These are phyloP conservation scores for Candida golubevii DNA, from an alignment of 805 yeast genomes.

Conservation along the genomic window DNA sequence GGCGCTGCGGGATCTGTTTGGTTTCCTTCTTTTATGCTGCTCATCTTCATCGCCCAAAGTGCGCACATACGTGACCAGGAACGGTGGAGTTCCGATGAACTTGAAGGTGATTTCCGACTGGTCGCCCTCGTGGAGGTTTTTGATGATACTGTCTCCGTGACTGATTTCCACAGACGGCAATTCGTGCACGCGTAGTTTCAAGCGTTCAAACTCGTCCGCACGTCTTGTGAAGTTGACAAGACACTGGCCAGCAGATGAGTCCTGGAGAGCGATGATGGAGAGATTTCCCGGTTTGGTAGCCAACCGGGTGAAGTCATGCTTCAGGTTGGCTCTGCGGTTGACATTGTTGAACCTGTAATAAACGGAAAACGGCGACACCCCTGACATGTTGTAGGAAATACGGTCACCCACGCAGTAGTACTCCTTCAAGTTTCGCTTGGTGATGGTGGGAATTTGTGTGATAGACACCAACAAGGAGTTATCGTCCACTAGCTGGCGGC, in stretches of 20 bases:
- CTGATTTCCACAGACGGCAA: slow-evolving; percentile 76
- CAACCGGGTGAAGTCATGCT: slow-evolving; percentile 50
- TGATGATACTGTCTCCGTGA: slow-evolving; percentile 70
- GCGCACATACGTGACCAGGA: slow-evolving; percentile 78
- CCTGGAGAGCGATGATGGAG: slow-evolving; percentile 62
- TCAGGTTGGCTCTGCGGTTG: slow-evolving; percentile 52
- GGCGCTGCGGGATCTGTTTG: slow-evolving; percentile 12
- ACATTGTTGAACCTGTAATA: slow-evolving; percentile 68
- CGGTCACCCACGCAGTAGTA: slow-evolving; percentile 93
- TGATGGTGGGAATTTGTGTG: slow-evolving; percentile 73
- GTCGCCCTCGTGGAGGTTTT: slow-evolving; percentile 92
- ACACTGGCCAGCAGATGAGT: slow-evolving; percentile 70
- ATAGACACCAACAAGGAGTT: slow-evolving; percentile 53
- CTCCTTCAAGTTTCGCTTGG: slow-evolving; percentile 18
- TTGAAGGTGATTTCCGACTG: slow-evolving; percentile 81
- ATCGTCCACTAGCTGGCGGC: slow-evolving; percentile 31
- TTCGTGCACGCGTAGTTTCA: slow-evolving; percentile 38
- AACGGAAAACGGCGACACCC: slow-evolving; percentile 75
- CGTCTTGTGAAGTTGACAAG: slow-evolving; percentile 49
- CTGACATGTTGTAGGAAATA: slow-evolving; percentile 68
- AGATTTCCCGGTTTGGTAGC: slow-evolving; percentile 83
- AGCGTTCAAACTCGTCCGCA: slow-evolving; percentile 28
- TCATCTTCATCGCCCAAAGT: slow-evolving; percentile 41
- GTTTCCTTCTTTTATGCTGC: slow-evolving; percentile 22
- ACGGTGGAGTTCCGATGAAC: slow-evolving; percentile 88